phyloP scores from a whole-genome alignment of 257 asterid species.

The Coffea eugenioides region DNA sequence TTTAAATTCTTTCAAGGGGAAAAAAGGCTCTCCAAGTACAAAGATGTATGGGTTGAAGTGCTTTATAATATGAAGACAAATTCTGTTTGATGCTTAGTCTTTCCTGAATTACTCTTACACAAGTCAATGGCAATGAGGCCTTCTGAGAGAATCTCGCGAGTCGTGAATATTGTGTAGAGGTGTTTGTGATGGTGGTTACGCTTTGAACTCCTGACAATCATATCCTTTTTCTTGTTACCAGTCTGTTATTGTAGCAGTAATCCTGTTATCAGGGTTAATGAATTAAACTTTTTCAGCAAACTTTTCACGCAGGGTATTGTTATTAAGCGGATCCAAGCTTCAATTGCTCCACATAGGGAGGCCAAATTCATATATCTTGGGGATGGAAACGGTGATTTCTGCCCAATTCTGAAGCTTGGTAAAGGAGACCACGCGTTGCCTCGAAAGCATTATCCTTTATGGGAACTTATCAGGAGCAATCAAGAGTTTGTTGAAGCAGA shows the following conservation, averaged over 20 bases:
- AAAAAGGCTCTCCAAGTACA: not conserved
- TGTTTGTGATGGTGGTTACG: not conserved
- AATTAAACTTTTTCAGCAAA: not conserved
- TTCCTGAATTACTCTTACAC: not conserved
- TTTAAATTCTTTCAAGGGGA: not conserved
- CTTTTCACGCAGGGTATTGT: slow-evolving; percentile 53
- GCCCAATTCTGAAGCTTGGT: slow-evolving; percentile 72
- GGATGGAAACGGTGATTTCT: slow-evolving; percentile 76
- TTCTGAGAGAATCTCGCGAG: too few relatives aligned
- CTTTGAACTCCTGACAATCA: not conserved
- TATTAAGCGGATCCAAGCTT: slow-evolving; percentile 42
- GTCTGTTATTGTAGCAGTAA: not conserved
- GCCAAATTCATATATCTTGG: slow-evolving; percentile 60
- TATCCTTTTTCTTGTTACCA: not conserved
- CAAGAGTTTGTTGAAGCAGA: slow-evolving; percentile 52
- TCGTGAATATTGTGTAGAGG: too few relatives aligned
- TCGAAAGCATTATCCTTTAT: slow-evolving; percentile 51
- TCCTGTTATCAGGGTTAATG: not conserved
- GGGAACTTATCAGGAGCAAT: slow-evolving; percentile 37
- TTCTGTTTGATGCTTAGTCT: not conserved
- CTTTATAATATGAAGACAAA: not conserved
- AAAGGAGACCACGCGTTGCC: slow-evolving; percentile 64
- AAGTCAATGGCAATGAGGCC: too few relatives aligned
- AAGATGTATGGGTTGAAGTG: not conserved
- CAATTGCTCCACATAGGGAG: slow-evolving; percentile 27